Base-by-base conservation (phyloP, 805 yeast genomes). In the Candida patagonica region DNA sequence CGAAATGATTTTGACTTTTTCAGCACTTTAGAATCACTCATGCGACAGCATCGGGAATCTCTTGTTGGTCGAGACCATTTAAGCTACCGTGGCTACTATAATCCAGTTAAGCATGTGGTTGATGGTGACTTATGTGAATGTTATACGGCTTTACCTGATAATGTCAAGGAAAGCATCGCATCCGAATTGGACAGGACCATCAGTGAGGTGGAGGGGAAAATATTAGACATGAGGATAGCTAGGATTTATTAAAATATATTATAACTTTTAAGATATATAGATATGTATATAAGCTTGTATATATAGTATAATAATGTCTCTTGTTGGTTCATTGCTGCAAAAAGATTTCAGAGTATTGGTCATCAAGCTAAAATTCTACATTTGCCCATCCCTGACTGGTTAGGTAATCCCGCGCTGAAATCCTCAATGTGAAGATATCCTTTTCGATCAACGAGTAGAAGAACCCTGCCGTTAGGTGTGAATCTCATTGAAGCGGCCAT, bases 51-150 rank as follows among this genome's bases (percentile, higher is more conserved):
- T 3, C 8, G 5, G 5, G 15, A 9, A 12, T 20, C 15, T 5
- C 41, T 76, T n/a, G 66, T 78, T 2, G 89, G 80, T 0, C 67
- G 92, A 42, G 81, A 80, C 46, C 83, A 78, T 42, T 43, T 73
- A 46, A 71, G 71, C 42, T 88, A 70, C 55, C 63, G 96, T 41
- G 71, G 96, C 38, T 81, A 80, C 53, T 86, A 85, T 56, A 76
- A 74, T n/a, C 96, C 96, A 0, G 73, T 70, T 2, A 79, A 77
- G 46, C 71, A 75, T 37, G 77, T 82, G 2, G 69, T 92, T 30
- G 96, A 92, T 60, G 98, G 98, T 7, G 97, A 92, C 55, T 63
- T 84, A 12, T 65, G 89, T 35, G 96, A 86, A 51, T 56, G 60
- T 30, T 83, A 65, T 51, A 59, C 53, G 35, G 52, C 25, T 15